Base-by-base conservation (phyloP, 768 basidiomycete species). In the Phanerodontia chrysosporium region DNA sequence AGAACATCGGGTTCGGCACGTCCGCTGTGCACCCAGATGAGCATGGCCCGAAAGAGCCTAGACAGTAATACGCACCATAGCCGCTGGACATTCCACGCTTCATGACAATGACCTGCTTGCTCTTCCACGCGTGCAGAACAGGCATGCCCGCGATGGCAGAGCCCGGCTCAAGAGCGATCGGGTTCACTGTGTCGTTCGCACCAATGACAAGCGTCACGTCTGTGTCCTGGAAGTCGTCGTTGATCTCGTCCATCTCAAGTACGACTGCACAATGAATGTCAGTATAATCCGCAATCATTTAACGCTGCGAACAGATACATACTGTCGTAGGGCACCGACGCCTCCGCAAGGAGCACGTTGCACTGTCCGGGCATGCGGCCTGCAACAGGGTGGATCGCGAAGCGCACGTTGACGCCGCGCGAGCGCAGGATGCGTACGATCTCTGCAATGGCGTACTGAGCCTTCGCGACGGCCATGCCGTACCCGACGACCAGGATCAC, bases 1-100 rank as follows among this genome's bases (percentile, higher is more conserved):
- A 95, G 79, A 95, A 95, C 87, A 95, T 89, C 21, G 92, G 92
- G 70, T 95, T 95, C 12, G 90, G 92, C 10, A 94, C 92, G 69
- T 94, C 92, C 54, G 93, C 92, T 89, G 71, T 51, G 62, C 45
- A 1, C 16, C 45, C 42, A 57, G 18, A 13, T 18, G n/a, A 27
- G 8, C 18, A n/a, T 16, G 8, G 22, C 8, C 16, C 45, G 35
- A 22, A 4, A 12, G 21, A 18, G 6, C 5, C 51, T 46, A 30
- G 22, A 35, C 56, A 62, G 56, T 16, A 45, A 16, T 13, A 69
- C 78, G 53, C 59, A 90, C 91, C 92, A 68, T 93, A 93, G 39
- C 91, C 92, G 68, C 89, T 87, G 8, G 92, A 85, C 80, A 95
- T 85, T 55, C 92, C 91, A 62, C 92, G 82, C 74, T 95, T 95